Evolutionary conservation across 441 rosid genomes (phyloP), one percentile per base, ranked within the genome.

Genomic region (Gossypium schwendimanii): DNA sequence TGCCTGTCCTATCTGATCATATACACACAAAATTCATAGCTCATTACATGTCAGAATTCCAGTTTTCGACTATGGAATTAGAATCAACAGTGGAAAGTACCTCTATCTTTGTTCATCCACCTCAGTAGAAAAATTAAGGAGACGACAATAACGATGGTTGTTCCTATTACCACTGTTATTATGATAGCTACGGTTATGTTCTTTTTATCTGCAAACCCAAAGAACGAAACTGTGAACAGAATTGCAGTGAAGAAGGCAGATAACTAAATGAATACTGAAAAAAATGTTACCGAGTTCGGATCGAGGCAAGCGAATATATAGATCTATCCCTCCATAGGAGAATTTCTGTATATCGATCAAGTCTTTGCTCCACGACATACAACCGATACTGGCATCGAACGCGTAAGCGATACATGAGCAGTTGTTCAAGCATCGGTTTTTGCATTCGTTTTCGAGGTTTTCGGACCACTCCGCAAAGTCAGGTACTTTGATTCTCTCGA

Each of bases 371-470:
- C 72, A 69, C 9, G 39, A 33, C 62, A 69, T 26, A 31, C 62
- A 69, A 57, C 62, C 31, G 2, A 33, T 24, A 8, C 6, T 50
- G 1, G 49, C 28, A 33, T 2, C 47, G 33, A 8, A 52, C 33
- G 72, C 60, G 11, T 69, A 69, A 10, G 61, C 62, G 4, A 39
- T 17, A 20, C 72, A 69, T 0, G 62, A 69, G 33, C 72, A 69
- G 3, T 28, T 69, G 4, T 39, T 31, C 47, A 69, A 14, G 47
- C 72, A 52, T 9, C 5, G 14, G 2, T 45, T 3, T 15, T 49
- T 17, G 9, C 69, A 61, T 10, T 49, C 15, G n/a, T 18, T 15
- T 41, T 17, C 31, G 1, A 2, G 3, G 3, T 6, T 0, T 6
- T 2, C 12, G 2, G 41, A 28, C 41, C 45, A 53, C 26, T 33